A percentile compares a stretch with the other conserved stretches of the same genome.
Evolutionary conservation across 306 rosid genomes (phyloP).

Genomic region (Prinsepia uniflora): DNA sequence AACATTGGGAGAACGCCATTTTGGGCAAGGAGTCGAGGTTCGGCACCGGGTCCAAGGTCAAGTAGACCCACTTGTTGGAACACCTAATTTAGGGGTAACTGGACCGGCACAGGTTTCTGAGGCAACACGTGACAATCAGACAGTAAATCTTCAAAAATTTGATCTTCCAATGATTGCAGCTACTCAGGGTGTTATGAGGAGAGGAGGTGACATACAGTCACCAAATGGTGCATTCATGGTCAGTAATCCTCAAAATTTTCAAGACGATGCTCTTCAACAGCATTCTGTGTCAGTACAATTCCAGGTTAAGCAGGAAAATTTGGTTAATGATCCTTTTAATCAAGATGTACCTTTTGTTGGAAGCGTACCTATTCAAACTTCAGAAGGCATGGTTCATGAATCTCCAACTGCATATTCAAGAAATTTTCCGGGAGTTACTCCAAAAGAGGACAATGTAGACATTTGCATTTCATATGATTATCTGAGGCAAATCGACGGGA

Average conservation of each 20-base stretch:
- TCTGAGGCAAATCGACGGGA: slow-evolving; percentile 51
- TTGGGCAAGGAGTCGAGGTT: slow-evolving; percentile 47
- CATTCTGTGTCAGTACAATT: slow-evolving; percentile 34
- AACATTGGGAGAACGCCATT: slow-evolving; percentile 39
- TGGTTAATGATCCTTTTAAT: slow-evolving; percentile 28
- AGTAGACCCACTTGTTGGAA: slow-evolving; percentile 42
- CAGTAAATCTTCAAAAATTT: slow-evolving; percentile 30
- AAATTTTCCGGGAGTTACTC: slow-evolving; percentile 32
- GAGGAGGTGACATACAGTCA: slow-evolving; percentile 38
- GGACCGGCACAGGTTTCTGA: slow-evolving; percentile 33
- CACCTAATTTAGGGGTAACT: slow-evolving; percentile 31
- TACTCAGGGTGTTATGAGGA: slow-evolving; percentile 33
- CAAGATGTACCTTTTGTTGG: slow-evolving; percentile 32
- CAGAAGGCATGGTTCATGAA: slow-evolving; percentile 40
- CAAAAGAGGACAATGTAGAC: slow-evolving; percentile 37
- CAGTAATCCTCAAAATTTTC: slow-evolving; percentile 29
- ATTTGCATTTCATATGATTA: slow-evolving; percentile 42
- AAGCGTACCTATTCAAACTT: slow-evolving; percentile 34
- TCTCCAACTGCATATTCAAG: slow-evolving; percentile 39
- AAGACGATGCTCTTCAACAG: slow-evolving; percentile 38
- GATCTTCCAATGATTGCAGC: slow-evolving; percentile 33
- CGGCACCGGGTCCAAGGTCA: slow-evolving; percentile 40
- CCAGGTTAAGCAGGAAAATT: slow-evolving; percentile 36
- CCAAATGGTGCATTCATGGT: slow-evolving; percentile 37
- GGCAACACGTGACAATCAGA: slow-evolving; percentile 40